These are phyloP conservation scores for Exophiala oligosperma DNA, from an alignment of 2,329 filamentous ascomycete genomes.

Conservation along the genomic window DNA sequence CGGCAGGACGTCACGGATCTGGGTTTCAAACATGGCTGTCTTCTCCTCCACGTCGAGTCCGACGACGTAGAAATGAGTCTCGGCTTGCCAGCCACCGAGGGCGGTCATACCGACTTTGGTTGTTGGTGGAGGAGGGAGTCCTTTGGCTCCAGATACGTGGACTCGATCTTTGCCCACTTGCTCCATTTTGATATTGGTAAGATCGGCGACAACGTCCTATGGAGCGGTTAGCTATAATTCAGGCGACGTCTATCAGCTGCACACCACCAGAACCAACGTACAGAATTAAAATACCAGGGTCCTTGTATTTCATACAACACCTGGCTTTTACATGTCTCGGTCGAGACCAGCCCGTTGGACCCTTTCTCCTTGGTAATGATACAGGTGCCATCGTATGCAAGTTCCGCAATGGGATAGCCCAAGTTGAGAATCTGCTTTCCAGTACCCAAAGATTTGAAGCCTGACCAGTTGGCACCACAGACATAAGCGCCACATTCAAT, in stretches of 20 bases:
- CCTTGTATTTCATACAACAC: conserved; percentile 52
- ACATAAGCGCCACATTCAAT: conserved; percentile 33
- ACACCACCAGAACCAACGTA: too few relatives aligned
- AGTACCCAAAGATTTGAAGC: conserved; percentile 30
- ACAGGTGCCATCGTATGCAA: conserved; percentile 45
- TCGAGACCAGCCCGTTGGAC: conserved; percentile 26
- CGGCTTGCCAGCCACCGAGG: conserved; percentile 47
- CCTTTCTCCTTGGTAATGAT: conserved; percentile 48
- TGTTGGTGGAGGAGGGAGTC: conserved; percentile 46
- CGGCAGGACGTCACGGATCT: conserved; percentile 39
- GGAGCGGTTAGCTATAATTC: too few relatives aligned
- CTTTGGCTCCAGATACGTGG: conserved; percentile 38
- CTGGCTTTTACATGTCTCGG: conserved; percentile 44
- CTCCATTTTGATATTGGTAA: conserved; percentile 7
- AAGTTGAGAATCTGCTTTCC: not conserved
- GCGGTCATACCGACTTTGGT: conserved; percentile 53
- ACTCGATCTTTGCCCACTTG: conserved; percentile 36
- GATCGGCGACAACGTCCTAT: not conserved
- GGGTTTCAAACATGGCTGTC: conserved; percentile 29
- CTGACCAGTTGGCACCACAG: conserved; percentile 41
- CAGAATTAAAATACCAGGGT: conserved; percentile 46
- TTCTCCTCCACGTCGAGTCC: conserved; percentile 51
- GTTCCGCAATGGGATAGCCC: conserved; percentile 51
- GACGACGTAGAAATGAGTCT: conserved; percentile 47
- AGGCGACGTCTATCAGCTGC: too few relatives aligned